Evolutionary conservation across 345 rosid genomes (phyloP).

Genomic region (Eucalyptus cloeziana): DNA sequence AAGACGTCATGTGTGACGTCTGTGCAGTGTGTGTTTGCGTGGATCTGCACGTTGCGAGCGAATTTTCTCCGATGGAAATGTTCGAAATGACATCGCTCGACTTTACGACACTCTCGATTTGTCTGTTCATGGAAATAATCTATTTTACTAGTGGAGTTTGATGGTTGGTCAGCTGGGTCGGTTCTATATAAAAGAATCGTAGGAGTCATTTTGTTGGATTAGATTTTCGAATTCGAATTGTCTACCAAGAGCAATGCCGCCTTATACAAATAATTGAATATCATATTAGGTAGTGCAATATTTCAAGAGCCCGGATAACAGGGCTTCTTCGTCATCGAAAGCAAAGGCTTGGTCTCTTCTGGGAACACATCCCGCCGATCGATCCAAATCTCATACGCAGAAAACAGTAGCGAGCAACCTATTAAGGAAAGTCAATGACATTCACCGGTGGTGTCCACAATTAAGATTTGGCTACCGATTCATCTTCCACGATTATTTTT

Average conservation of each 20-base stretch:
- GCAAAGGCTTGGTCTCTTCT: too few relatives aligned
- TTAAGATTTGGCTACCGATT: neutral
- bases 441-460: neutral
- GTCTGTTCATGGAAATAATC: neutral
- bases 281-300: neutral
- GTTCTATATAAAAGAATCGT: neutral
- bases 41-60: neutral
- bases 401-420: neutral
- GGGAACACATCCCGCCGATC: too few relatives aligned
- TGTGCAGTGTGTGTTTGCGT: rapidly evolving
- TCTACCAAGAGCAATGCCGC: neutral
- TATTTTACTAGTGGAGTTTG: neutral
- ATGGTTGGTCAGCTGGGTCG: neutral
- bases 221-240: too few relatives aligned
- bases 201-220: too few relatives aligned
- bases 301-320: neutral
- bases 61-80: neutral
- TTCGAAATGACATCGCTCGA: neutral
- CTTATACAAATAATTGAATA: neutral
- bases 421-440: neutral
- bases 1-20: neutral
- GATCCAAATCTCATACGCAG: too few relatives aligned
- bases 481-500: neutral
- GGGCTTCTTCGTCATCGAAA: neutral
- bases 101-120: neutral